These are phyloP conservation scores for Globisporangium rhizosaccharum DNA, from an alignment of 352 stramenopile species.

Conservation along the genomic window DNA sequence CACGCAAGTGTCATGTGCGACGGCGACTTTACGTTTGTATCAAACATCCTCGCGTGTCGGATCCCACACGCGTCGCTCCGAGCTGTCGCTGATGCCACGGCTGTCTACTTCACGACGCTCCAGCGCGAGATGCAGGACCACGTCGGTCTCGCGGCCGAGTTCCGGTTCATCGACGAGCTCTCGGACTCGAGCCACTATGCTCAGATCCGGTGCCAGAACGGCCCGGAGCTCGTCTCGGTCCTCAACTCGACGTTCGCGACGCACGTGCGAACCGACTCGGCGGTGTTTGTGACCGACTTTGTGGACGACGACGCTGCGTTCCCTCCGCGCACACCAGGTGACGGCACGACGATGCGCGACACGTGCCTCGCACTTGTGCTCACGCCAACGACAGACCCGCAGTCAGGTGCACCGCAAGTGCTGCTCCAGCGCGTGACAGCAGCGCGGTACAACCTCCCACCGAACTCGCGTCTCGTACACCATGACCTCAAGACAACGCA, in stretches of 20 bases:
- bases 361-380: slow-evolving; percentile 30
- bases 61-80: slow-evolving; percentile 34
- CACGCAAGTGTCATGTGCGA: slow-evolving; percentile 61
- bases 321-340: slow-evolving; percentile 23
- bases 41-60: slow-evolving; percentile 43
- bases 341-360: slow-evolving; percentile 19
- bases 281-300: slow-evolving; percentile 40
- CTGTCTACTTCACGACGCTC: slow-evolving; percentile 37
- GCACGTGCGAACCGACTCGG: slow-evolving; percentile 23
- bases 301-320: slow-evolving; percentile 35
- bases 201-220: slow-evolving; percentile 40
- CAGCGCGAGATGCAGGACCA: slow-evolving; percentile 25
- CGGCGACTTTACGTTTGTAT: slow-evolving; percentile 37
- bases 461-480: slow-evolving; percentile 36
- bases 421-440: slow-evolving; percentile 41
- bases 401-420: slow-evolving; percentile 29
- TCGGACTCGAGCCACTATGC: slow-evolving; percentile 25
- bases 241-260: slow-evolving; percentile 38
- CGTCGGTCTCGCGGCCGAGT: slow-evolving; percentile 21
- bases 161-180: slow-evolving; percentile 28
- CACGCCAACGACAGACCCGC: slow-evolving; percentile 22
- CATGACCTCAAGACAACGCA: slow-evolving; percentile 40
- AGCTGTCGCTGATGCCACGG: slow-evolving; percentile 21
- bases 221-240: slow-evolving; percentile 22
- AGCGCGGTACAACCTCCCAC: slow-evolving; percentile 45